These are phyloP conservation scores for Eucalyptus polybractea DNA, from an alignment of 345 rosid species.

Conservation along the genomic window DNA sequence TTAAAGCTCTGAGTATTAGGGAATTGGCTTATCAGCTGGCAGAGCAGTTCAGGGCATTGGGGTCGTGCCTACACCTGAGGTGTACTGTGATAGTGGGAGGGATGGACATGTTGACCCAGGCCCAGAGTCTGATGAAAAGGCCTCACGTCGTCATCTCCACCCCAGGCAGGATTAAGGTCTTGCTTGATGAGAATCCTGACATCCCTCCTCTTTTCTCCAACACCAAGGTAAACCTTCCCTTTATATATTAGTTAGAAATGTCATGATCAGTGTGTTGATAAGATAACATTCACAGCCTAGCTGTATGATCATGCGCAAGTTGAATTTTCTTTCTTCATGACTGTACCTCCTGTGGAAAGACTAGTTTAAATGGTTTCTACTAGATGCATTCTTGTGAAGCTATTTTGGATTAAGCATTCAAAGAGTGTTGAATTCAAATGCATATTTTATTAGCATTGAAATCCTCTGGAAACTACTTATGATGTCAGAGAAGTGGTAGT, in stretches of 20 bases:
- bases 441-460: background rate
- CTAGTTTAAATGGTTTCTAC: background rate
- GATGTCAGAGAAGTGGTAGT: background rate
- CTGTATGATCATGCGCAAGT: background rate
- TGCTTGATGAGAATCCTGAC: constrained; percentile 75
- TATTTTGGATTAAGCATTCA: background rate
- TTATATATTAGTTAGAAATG: background rate
- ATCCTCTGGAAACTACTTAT: background rate
- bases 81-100: constrained; percentile 88
- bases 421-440: background rate
- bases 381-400: background rate
- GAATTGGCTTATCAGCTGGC: constrained; percentile 93
- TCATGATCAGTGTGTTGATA: background rate
- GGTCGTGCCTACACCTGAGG: constrained; percentile 74
- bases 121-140: constrained; percentile 42
- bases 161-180: constrained; percentile 81
- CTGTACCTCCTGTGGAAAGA: background rate
- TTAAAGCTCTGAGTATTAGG: constrained; percentile 4
- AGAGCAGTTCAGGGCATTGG: constrained; percentile 85
- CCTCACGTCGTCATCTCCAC: constrained; percentile 89
- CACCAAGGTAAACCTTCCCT: constrained; percentile 40
- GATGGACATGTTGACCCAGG: constrained; percentile 77
- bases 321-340: background rate
- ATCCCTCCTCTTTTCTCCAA: constrained; percentile 62
- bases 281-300: background rate